Percentiles rank a stretch among this genome's conserved stretches.
These are phyloP conservation scores for Leccinum uliginosum DNA, from an alignment of 768 basidiomycete species.

Conservation along the genomic window DNA sequence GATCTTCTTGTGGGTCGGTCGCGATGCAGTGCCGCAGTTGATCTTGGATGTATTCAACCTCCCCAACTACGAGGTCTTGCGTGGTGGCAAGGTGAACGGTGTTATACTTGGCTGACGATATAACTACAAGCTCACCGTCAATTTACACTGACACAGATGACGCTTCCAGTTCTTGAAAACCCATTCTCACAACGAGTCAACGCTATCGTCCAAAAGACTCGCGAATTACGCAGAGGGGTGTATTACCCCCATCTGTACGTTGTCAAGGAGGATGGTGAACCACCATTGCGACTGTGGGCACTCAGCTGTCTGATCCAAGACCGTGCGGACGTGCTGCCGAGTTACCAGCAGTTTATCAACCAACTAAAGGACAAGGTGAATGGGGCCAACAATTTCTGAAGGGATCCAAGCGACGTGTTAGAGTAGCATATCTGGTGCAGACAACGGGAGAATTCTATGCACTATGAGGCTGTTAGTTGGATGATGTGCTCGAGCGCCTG, in stretches of 20 bases:
- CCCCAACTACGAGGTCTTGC: conserved; percentile 80
- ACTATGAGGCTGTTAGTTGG: not conserved
- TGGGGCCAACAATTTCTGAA: conserved; percentile 31
- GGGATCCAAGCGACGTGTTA: not conserved
- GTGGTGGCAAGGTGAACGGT: conserved; percentile 79
- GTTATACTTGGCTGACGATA: not conserved
- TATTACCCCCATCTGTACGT: conserved; percentile 94
- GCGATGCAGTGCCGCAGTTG: conserved; percentile 95
- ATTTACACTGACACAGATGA: conserved; percentile 48
- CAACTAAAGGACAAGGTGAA: conserved; percentile 81
- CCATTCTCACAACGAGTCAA: conserved; percentile 94
- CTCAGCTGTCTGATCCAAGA: conserved; percentile 93
- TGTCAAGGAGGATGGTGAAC: conserved; percentile 98
- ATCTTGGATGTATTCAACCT: conserved; percentile 93
- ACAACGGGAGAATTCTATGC: not conserved
- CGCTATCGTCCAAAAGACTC: conserved; percentile 88
- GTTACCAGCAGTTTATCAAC: conserved; percentile 92
- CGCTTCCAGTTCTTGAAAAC: conserved; percentile 88
- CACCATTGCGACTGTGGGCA: conserved; percentile 91
- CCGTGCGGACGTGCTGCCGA: conserved; percentile 89
- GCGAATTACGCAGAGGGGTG: conserved; percentile 88
- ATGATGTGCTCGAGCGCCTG: not conserved
- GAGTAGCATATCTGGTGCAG: not conserved
- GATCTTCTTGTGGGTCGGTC: conserved; percentile 97
- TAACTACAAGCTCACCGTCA: not conserved